Evolutionary conservation across 208 protist genomes (phyloP), one percentile per base, ranked within the genome.

Genomic region (Trypanosoma lewisi): DNA sequence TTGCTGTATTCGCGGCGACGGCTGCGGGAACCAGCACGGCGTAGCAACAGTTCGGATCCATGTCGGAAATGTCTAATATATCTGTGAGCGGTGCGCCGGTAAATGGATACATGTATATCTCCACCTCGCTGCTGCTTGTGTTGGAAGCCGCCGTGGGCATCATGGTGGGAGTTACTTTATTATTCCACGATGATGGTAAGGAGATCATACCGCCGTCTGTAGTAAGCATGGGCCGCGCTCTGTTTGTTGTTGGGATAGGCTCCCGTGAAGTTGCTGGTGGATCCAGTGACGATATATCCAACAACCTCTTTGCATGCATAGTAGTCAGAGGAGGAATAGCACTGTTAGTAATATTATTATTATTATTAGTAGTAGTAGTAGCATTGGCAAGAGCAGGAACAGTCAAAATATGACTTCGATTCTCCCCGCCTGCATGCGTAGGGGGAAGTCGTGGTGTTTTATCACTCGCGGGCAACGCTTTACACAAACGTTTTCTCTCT

Each of bases 31-130:
- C 63, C 51, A 79, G 55, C 36, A 89, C 61, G 9, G 64, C 73
- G 71, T 90, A 93, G 67, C 75, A 82, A 41, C 60, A 23, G 23
- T 76, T 68, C 9, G 75, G 23, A 30, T 77, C 70, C 31, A 93
- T 72, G 63, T 93, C 86, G 5, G 75, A 69, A 9, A 86, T 47
- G 41, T 79, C 70, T n/a, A 79, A 33, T 27, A 87, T 59, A 6
- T 75, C 34, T 8, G 44, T 62, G 16, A 75, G 49, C 0, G 66
- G 65, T 2, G 63, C 33, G 1, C 57, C 63, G 1, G 42, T 74
- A 63, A 90, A 90, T 1, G 83, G 83, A 47, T 82, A 90, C 8
- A 16, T 34, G 42, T 65, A 69, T 11, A 75, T 53, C 27, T 66
- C 44, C 36, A 59, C 37, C 12, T 45, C 34, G 9, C 28, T 17